These are phyloP conservation scores for Blastobotrys serpentis DNA, from an alignment of 1,139 yeast genomes.

Conservation along the genomic window DNA sequence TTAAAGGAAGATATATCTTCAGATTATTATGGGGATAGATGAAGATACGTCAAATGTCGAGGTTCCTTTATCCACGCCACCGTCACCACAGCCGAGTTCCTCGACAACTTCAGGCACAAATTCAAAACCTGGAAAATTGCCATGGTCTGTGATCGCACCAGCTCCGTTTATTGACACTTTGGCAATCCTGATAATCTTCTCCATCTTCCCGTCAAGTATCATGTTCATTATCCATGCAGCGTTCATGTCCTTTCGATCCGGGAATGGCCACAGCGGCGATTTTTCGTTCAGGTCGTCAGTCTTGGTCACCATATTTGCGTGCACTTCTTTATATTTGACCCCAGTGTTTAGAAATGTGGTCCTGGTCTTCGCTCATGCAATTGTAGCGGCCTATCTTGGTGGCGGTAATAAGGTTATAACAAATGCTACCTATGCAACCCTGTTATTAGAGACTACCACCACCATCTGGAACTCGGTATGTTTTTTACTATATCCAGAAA, in stretches of 20 bases:
- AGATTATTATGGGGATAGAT: slow-evolving; percentile 3
- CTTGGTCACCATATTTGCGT: slow-evolving; percentile 28
- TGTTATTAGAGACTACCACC: slow-evolving; percentile 18
- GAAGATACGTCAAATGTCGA: slow-evolving; percentile 3
- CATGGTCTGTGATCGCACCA: slow-evolving; percentile 30
- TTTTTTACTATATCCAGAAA: neutral
- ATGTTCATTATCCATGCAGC: slow-evolving; percentile 32
- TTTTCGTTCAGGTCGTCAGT: slow-evolving; percentile 14
- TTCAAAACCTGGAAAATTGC: slow-evolving; percentile 18
- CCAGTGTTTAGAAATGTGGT: slow-evolving; percentile 31
- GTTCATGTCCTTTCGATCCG: slow-evolving; percentile 26
- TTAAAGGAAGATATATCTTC: neutral
- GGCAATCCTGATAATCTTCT: slow-evolving; percentile 34
- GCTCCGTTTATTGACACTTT: slow-evolving; percentile 36
- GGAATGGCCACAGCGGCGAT: neutral
- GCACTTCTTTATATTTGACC: slow-evolving; percentile 28
- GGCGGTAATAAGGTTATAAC: slow-evolving; percentile 35
- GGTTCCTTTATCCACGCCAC: neutral
- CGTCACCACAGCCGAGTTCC: neutral
- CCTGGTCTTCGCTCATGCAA: slow-evolving; percentile 37
- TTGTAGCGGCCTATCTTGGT: slow-evolving; percentile 38
- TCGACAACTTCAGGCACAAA: neutral
- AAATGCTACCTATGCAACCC: slow-evolving; percentile 38
- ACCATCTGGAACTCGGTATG: neutral
- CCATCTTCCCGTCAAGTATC: slow-evolving; percentile 32